phyloP scores from a whole-genome alignment of 1,139 yeast genomes.

The Diutina pseudorugosa region DNA sequence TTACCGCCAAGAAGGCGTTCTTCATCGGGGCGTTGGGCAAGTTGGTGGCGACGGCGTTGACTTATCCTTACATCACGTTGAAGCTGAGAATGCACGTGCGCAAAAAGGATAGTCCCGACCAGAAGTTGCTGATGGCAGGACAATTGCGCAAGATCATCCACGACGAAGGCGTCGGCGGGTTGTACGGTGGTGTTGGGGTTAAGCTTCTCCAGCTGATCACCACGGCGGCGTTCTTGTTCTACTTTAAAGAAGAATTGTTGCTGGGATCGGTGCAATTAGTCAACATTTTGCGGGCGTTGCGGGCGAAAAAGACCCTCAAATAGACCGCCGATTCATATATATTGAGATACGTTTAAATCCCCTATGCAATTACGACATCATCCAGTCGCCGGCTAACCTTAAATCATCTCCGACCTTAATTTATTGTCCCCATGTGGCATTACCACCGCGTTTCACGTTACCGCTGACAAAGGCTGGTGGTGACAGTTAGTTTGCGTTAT shows the following conservation, averaged over 20 bases:
- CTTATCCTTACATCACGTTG: slow-evolving; percentile 86
- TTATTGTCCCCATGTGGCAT: too few species aligned
- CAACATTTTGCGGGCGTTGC: slow-evolving; percentile 20
- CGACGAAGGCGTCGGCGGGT: slow-evolving; percentile 63
- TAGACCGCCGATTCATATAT: too few species aligned
- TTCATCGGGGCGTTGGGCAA: slow-evolving; percentile 85
- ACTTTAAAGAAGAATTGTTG: slow-evolving; percentile 78
- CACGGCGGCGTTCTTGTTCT: slow-evolving; percentile 84
- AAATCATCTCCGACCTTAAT: too few species aligned
- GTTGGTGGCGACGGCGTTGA: slow-evolving; percentile 70
- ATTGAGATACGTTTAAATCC: too few species aligned
- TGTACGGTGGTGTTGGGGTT: slow-evolving; percentile 71
- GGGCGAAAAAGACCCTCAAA: slow-evolving; percentile 2
- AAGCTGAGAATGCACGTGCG: slow-evolving; percentile 80
- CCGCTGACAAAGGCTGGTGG: too few species aligned
- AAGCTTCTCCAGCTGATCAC: slow-evolving; percentile 74
- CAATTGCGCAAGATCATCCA: slow-evolving; percentile 40
- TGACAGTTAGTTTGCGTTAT: too few species aligned
- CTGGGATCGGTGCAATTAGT: slow-evolving; percentile 36
- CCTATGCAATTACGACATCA: too few species aligned
- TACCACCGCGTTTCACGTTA: too few species aligned
- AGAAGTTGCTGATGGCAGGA: slow-evolving; percentile 27
- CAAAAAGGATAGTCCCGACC: slow-evolving; percentile 22
- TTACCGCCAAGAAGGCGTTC: slow-evolving; percentile 63
- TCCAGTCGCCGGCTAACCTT: too few species aligned